These are phyloP conservation scores for Knoxdaviesia capensis DNA, from an alignment of 2,329 filamentous ascomycete genomes.

Conservation along the genomic window DNA sequence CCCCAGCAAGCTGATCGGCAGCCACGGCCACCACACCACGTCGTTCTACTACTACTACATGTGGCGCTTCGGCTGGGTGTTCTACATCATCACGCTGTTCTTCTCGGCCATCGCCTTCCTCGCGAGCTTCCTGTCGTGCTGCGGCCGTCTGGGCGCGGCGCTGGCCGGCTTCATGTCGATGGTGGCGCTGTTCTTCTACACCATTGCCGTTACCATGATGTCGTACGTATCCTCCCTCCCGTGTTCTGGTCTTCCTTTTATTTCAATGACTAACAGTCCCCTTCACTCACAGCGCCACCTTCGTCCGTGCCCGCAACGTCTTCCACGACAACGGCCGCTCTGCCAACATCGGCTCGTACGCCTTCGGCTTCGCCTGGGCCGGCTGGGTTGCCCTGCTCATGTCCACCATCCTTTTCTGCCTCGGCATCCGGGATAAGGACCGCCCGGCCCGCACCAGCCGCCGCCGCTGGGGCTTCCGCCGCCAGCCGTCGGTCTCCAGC, in stretches of 20 bases:
- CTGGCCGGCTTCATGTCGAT: conserved; percentile 37
- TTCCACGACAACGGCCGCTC: conserved; percentile 35
- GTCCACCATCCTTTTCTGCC: conserved; percentile 45
- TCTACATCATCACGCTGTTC: conserved; percentile 69
- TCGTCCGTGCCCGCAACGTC: conserved; percentile 47
- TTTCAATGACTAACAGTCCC: conserved; percentile 6
- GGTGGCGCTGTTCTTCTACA: conserved; percentile 48
- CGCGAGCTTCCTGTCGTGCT: conserved; percentile 47
- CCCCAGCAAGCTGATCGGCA: conserved; percentile 25
- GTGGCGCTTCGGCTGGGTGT: conserved; percentile 84
- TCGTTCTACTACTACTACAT: conserved; percentile 53
- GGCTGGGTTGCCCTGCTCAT: conserved; percentile 46
- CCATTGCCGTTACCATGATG: conserved; percentile 49
- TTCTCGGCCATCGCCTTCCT: conserved; percentile 52
- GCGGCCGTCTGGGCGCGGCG: conserved; percentile 48
- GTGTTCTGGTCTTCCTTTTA: background rate
- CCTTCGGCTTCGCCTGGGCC: conserved; percentile 62
- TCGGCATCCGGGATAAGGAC: conserved; percentile 32
- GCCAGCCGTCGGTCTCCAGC: conserved; percentile 12
- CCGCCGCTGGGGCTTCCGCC: conserved; percentile 13
- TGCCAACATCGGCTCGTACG: conserved; percentile 44
- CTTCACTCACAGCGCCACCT: conserved; percentile 23
- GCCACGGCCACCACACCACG: conserved; percentile 32
- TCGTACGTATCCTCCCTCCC: conserved; percentile 32
- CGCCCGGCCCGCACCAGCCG: conserved; percentile 10